phyloP scores from a whole-genome alignment of 1,139 yeast species.

The Pichia sp. region DNA sequence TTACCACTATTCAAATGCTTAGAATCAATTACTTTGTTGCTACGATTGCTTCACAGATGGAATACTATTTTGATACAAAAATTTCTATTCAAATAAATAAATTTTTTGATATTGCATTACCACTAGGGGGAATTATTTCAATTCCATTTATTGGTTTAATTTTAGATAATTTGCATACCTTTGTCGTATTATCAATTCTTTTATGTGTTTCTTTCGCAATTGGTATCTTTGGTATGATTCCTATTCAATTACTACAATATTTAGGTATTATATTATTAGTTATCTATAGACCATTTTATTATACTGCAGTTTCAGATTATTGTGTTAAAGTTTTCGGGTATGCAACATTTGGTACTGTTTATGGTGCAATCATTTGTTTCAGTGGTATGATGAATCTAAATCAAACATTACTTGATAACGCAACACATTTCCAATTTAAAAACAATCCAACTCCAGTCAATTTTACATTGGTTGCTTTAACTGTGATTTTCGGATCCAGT shows the following conservation, averaged over 20 bases:
- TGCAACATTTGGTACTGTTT: constrained; percentile 78
- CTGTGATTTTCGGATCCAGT: constrained; percentile 48
- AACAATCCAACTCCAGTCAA: constrained; percentile 82
- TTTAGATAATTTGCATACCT: constrained; percentile 66
- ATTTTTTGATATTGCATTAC: constrained; percentile 78
- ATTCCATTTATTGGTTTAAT: constrained; percentile 84
- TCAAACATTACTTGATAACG: constrained; percentile 62
- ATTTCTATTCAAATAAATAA: constrained; percentile 57
- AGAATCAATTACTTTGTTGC: constrained; percentile 90
- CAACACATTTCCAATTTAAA: constrained; percentile 59
- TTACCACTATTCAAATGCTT: constrained; percentile 83
- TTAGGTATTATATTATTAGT: constrained; percentile 66
- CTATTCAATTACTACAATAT: constrained; percentile 47
- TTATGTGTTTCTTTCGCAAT: constrained; percentile 49
- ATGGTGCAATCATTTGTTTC: constrained; percentile 76
- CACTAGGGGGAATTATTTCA: constrained; percentile 78
- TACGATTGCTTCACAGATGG: constrained; percentile 74
- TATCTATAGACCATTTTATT: constrained; percentile 85
- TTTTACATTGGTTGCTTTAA: constrained; percentile 42
- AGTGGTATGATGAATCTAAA: constrained; percentile 72
- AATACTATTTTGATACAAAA: constrained; percentile 48
- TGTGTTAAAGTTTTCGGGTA: constrained; percentile 91
- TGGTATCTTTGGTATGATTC: constrained; percentile 61
- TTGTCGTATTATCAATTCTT: constrained; percentile 50
- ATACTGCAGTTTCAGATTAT: constrained; percentile 86